Conservation (phyloP, 148 eudicot genomes). For the Simmondsia chinensis region DNA sequence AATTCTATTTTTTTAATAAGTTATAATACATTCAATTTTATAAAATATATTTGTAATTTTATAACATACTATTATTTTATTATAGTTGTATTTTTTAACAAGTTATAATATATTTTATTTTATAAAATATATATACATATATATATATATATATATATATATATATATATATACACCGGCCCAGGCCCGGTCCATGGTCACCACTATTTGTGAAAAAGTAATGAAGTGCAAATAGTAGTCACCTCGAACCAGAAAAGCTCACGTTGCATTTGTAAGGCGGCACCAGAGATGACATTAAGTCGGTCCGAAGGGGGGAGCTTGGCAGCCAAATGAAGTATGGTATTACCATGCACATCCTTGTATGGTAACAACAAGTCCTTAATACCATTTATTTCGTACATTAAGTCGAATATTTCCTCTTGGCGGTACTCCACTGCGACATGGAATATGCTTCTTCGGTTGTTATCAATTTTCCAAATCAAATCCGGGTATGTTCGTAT, state of each 20-base stretch:
- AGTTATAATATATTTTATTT: not conserved
- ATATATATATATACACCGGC: too few species aligned
- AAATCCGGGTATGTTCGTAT: conserved; percentile 6
- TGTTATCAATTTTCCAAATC: conserved; percentile 8
- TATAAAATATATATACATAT: not conserved
- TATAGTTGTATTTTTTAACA: too few species aligned
- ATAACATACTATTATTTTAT: too few species aligned
- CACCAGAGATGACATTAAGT: conserved; percentile 13
- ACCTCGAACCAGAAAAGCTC: too few species aligned
- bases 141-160: not conserved
- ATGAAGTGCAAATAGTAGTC: too few species aligned
- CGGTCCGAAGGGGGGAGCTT: conserved; percentile 10
- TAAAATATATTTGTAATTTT: too few species aligned
- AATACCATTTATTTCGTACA: too few species aligned
- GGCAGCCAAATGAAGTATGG: conserved; percentile 24
- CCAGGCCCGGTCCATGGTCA: too few species aligned
- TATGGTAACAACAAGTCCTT: conserved; percentile 2
- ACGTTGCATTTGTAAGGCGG: conserved; percentile 22
- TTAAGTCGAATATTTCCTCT: conserved; percentile 8
- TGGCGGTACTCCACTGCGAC: conserved; percentile 13
- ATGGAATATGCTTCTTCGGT: too few species aligned
- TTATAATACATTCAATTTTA: too few species aligned
- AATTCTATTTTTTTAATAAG: too few species aligned
- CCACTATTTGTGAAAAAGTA: too few species aligned
- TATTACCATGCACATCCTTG: not conserved